Evolutionary conservation across 179 eudicot species (phyloP).

Genomic region (Drosera spatulata): DNA sequence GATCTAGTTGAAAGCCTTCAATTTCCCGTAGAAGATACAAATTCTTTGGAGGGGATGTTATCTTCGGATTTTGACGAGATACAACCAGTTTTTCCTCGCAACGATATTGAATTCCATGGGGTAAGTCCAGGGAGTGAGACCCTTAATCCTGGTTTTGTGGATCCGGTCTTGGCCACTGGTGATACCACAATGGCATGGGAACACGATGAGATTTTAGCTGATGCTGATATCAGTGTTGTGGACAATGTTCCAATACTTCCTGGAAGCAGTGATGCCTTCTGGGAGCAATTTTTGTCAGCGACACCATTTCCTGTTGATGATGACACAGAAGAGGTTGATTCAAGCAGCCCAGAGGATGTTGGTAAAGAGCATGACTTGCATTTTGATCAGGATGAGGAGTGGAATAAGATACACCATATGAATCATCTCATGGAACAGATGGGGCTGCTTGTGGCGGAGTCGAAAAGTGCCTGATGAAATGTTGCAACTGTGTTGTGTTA

Average conservation of each 20-base stretch:
- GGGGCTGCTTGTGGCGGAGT: conserved; percentile 39
- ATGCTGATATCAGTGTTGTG: conserved; percentile 17
- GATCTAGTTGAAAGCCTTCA: conserved; percentile 10
- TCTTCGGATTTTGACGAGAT: conserved; percentile 14
- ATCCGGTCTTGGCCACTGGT: conserved; percentile 12
- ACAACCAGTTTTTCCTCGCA: conserved; percentile 17
- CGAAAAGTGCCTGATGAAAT: conserved; percentile 16
- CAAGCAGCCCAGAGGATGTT: conserved; percentile 15
- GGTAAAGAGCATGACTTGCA: conserved; percentile 21
- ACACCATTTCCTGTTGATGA: conserved; percentile 13
- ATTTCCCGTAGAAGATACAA: conserved; percentile 14
- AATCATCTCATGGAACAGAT: conserved; percentile 45
- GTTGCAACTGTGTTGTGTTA: not conserved
- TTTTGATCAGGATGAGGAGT: conserved; percentile 20
- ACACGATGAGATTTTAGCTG: conserved; percentile 17
- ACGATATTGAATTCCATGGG: conserved; percentile 13
- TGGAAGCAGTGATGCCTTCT: conserved; percentile 44
- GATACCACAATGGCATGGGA: conserved; percentile 20
- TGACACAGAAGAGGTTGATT: conserved; percentile 26
- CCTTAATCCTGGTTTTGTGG: conserved; percentile 16
- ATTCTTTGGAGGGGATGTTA: conserved; percentile 14
- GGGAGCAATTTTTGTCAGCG: conserved; percentile 51
- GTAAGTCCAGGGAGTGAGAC: conserved; percentile 16
- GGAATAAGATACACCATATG: conserved; percentile 29
- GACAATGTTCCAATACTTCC: conserved; percentile 32